Evolutionary conservation across 495 filamentous ascomycete species (phyloP).

Genomic region (Rhizodiscina lignyota): DNA sequence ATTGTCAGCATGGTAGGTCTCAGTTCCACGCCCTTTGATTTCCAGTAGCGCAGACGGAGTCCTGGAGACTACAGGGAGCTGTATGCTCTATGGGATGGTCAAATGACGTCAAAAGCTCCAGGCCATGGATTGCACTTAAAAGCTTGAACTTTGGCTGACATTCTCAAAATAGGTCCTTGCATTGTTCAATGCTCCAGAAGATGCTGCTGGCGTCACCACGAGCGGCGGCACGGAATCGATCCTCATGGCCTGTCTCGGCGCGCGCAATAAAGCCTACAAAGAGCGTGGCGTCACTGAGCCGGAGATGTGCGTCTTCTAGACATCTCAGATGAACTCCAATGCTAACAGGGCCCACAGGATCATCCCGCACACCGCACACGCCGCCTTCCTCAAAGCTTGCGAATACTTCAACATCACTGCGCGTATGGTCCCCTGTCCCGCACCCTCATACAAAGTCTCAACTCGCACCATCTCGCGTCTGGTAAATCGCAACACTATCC

Average conservation of each 20-base stretch:
- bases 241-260: conserved; percentile 79
- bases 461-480: conserved; percentile 58
- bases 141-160: conserved; percentile 2
- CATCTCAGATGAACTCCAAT: conserved; percentile 5
- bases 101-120: too few relatives aligned
- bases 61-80: too few relatives aligned
- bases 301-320: conserved; percentile 53
- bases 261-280: conserved; percentile 68
- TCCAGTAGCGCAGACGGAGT: too few relatives aligned
- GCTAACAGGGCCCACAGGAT: conserved; percentile 42
- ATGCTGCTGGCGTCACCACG: conserved; percentile 76
- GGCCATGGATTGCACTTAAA: neutral
- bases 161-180: conserved; percentile 45
- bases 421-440: conserved; percentile 77
- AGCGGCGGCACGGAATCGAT: conserved; percentile 93
- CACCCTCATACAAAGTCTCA: conserved; percentile 71
- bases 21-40: too few relatives aligned
- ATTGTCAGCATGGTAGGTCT: conserved; percentile 77
- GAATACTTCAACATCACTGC: conserved; percentile 91
- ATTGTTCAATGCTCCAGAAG: conserved; percentile 79
- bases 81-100: too few relatives aligned
- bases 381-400: conserved; percentile 89
- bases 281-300: conserved; percentile 84
- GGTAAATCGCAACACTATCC: conserved; percentile 90
- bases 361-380: conserved; percentile 83